A percentile compares a stretch with the other conserved stretches of the same genome.
These are phyloP conservation scores for Peterozyma xylosa DNA, from an alignment of 805 yeast genomes.

Conservation along the genomic window DNA sequence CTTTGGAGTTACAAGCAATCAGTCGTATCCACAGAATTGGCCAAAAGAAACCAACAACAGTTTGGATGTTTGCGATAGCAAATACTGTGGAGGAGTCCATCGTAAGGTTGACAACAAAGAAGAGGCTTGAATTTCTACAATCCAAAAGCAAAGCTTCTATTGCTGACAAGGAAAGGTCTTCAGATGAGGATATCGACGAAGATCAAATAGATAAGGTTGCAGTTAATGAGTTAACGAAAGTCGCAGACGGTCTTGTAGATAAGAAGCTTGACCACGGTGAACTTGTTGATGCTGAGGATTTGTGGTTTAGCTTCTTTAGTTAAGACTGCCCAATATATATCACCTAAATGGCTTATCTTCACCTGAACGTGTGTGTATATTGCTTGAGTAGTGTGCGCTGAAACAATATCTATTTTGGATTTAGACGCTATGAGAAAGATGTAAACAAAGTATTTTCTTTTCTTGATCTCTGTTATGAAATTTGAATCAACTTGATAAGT, in stretches of 20 bases:
- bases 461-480: no score
- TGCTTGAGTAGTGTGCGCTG: no score
- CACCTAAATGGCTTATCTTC: no score
- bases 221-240: slow-evolving; percentile 46
- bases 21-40: slow-evolving; percentile 92
- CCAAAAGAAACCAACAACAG: slow-evolving; percentile 70
- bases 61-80: slow-evolving; percentile 85
- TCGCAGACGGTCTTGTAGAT: slow-evolving; percentile 40
- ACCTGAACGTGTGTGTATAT: no score
- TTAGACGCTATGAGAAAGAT: no score
- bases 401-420: no score
- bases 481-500: no score
- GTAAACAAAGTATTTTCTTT: no score
- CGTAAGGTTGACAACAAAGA: slow-evolving; percentile 56
- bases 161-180: slow-evolving; percentile 8
- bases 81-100: slow-evolving; percentile 88
- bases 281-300: slow-evolving; percentile 45
- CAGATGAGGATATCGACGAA: slow-evolving; percentile 8
- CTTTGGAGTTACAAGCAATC: slow-evolving; percentile 86
- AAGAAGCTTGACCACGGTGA: slow-evolving; percentile 46
- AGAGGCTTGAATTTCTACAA: slow-evolving; percentile 38
- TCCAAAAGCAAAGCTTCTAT: slow-evolving; percentile 17
- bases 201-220: slow-evolving; percentile 37
- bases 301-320: slow-evolving; percentile 56
- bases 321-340: slow-evolving; percentile 4